Base-by-base conservation (phyloP, 2,329 filamentous ascomycete species). In the Aspergillus intermedius region DNA sequence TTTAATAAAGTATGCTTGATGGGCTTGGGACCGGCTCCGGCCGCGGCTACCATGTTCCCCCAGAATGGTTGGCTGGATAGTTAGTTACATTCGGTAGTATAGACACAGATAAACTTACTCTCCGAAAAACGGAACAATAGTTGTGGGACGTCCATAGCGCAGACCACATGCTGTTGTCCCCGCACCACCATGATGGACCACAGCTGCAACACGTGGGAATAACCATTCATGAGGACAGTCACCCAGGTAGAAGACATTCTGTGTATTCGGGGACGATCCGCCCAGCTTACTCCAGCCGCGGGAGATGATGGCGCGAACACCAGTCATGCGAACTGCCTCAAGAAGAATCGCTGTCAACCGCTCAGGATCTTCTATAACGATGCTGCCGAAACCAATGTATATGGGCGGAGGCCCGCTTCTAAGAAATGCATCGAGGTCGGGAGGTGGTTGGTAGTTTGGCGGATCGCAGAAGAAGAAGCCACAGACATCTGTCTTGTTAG, bases 201-300 rank as follows among this genome's bases (percentile, higher is more conserved):
- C 79, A 12, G 71, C 73, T 0, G 75, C 70, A 1, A 82, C 78
- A 13, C 73, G 69, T 50, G 78, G 71, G 53, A 82, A 82, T 0
- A 82, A 67, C 79, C 79, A 82, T 49, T 81, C 76, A 46, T 81
- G 78, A 1, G 78, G 79, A 46, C 73, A 76, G 51, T 82, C 77
- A 3, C 71, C 78, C 4, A 82, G 62, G 54, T 75, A 76, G 49
- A 76, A 75, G 7, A 80, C 65, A 35, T 70, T 65, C 3, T 54
- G 50, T 39, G 54, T 56, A 8, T 57, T 59, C 4, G 25, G 25
- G 9, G 25, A 30, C 8, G 64, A 61, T 7, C 67, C 69, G 35
- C 67, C 70, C 15, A 77, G 63, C 12, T 72, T 69, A 45, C 76
- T 74, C 78, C 77, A 81, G 2, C 78, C 78, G 45, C 74, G 73